phyloP scores from a whole-genome alignment of 1,284 basidiomycete species.

The Heterobasidion parviporum region DNA sequence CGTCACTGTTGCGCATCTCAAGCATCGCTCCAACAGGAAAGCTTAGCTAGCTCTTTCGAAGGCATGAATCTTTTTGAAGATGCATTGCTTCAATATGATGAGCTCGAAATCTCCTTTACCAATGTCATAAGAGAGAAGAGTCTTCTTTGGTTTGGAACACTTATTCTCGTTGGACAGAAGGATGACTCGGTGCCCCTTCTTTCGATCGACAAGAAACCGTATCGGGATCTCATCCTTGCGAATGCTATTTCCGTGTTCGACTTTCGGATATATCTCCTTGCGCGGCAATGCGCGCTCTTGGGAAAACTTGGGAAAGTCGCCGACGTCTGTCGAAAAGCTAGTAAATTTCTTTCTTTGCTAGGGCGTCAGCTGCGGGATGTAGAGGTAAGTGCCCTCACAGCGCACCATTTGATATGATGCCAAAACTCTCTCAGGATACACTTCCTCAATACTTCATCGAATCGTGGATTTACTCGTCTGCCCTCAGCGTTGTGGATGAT shows the following conservation, averaged over 20 bases:
- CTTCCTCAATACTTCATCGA: constrained; percentile 83
- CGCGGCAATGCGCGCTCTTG: constrained; percentile 76
- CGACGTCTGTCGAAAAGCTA: constrained; percentile 63
- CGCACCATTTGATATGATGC: neutral
- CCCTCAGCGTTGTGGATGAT: constrained; percentile 79
- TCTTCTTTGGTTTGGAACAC: constrained; percentile 82
- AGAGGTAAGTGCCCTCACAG: constrained; percentile 43
- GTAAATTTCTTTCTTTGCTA: constrained; percentile 75
- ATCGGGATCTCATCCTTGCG: constrained; percentile 82
- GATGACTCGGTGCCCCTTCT: constrained; percentile 83
- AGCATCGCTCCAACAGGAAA: constrained; percentile 56
- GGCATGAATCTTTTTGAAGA: constrained; percentile 88
- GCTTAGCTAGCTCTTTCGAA: constrained; percentile 87
- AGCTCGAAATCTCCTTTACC: constrained; percentile 84
- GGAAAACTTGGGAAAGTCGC: constrained; percentile 62
- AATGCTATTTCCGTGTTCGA: constrained; percentile 94
- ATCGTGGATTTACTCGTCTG: constrained; percentile 91
- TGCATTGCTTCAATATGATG: constrained; percentile 83
- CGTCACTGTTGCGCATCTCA: neutral
- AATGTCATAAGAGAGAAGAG: constrained; percentile 76
- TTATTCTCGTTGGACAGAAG: constrained; percentile 61
- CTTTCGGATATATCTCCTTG: constrained; percentile 86
- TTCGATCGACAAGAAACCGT: constrained; percentile 77
- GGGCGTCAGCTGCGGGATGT: constrained; percentile 68
- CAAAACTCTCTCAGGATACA: constrained; percentile 35